phyloP scores from a whole-genome alignment of 2,329 filamentous ascomycete species.

The Cordyceps javanica region DNA sequence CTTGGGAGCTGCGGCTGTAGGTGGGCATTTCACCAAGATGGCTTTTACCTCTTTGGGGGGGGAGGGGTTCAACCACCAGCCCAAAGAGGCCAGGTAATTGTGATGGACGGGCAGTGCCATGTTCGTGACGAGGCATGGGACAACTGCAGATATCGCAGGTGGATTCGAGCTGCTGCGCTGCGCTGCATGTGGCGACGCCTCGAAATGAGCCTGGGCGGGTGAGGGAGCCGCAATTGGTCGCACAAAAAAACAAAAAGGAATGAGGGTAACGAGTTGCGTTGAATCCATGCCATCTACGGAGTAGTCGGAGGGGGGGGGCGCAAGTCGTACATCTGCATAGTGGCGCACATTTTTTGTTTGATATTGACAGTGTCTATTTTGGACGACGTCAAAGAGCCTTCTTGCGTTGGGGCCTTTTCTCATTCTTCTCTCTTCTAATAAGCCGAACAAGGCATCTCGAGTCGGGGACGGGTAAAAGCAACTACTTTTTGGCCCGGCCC shows the following conservation, averaged over 20 bases:
- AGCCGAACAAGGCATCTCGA: no score
- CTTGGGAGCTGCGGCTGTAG: neutral
- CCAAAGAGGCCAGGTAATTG: neutral
- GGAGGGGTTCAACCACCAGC: neutral
- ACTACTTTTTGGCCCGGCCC: neutral
- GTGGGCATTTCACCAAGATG: neutral
- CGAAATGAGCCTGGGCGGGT: neutral
- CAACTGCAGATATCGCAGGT: neutral
- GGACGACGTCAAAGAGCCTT: neutral
- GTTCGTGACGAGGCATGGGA: no score
- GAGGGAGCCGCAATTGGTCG: neutral
- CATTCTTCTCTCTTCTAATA: no score
- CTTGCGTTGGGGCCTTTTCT: neutral
- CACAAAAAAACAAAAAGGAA: neutral
- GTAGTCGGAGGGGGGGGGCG: neutral
- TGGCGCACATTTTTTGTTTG: neutral
- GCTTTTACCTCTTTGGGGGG: neutral
- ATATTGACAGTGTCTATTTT: neutral
- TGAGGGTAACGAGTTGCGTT: neutral
- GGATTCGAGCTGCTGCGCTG: neutral
- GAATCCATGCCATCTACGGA: neutral
- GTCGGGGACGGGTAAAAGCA: neutral
- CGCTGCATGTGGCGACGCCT: neutral
- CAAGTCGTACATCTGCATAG: neutral
- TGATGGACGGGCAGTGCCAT: neutral